Base-by-base conservation (phyloP, 2,329 filamentous ascomycete species). In the Lasiodiplodia gonubiensis region DNA sequence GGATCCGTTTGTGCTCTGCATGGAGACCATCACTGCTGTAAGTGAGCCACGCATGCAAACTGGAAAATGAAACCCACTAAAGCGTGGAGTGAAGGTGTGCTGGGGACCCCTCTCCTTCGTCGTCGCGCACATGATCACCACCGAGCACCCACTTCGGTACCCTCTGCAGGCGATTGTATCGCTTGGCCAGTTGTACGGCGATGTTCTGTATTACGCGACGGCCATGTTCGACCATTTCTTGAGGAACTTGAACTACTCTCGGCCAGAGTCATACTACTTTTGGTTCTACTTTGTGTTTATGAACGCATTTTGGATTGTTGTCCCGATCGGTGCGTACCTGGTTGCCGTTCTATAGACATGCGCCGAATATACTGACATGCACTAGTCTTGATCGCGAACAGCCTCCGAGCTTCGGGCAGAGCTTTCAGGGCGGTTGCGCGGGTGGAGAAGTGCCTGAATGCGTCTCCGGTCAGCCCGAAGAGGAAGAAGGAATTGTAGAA, bases 1-100 rank as follows among this genome's bases (percentile, higher is more conserved):
- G 21, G 91, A 95, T 75, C 86, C 90, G 1, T 93, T 97, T 73
- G 93, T 95, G 72, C 82, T 97, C n/a, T 94, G 91, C 77, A 90
- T 97, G 78, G 93, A 97, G 83, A 88, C 86, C 21, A 88, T 97
- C 70, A 97, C 93, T 1, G 89, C 89, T 51, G 91, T 66, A 57
- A 35, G 63, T 57, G 37, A n/a, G 23, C 51, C 25, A 12, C 11
- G 7, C 18, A 30, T 12, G 7, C n/a, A 25, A 6, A 48, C 18
- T 39, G 46, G 18, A 39, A 27, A 37, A 16, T 16, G 39, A 37
- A 14, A 30, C 42, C 60, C 33, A 59, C 65, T 64, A n/a, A 35
- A 23, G 65, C n/a, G 61, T 37, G 60, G 25, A 52, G 54, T n/a
- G 6, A 21, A 88, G 86, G 74, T 84, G 33, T 80, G 82, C 72